Evolutionary conservation across 352 stramenopile species (phyloP).

Genomic region (Blastocystis sp.): DNA sequence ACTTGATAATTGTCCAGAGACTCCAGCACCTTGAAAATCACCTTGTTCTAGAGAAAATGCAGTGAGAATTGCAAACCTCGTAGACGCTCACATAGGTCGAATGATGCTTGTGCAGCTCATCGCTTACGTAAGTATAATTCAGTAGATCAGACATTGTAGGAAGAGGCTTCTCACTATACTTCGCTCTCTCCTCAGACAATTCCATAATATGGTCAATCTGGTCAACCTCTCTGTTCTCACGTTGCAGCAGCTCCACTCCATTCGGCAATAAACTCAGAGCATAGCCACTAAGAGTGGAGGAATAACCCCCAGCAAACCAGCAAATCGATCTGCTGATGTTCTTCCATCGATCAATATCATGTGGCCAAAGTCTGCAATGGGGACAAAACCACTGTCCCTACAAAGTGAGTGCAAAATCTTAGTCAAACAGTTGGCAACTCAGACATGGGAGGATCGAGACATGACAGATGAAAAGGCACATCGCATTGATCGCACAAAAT

Average conservation of each 20-base stretch:
- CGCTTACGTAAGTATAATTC: neutral
- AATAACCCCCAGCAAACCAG: neutral
- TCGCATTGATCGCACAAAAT: slow-evolving; percentile 25
- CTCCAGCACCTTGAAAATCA: neutral
- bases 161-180: neutral
- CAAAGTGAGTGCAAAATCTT: neutral
- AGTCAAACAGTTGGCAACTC: neutral
- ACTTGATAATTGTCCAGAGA: neutral
- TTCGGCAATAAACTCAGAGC: neutral
- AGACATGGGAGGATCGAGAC: neutral
- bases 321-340: neutral
- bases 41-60: neutral
- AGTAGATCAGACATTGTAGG: neutral
- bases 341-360: slow-evolving; percentile 23
- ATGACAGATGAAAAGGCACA: neutral
- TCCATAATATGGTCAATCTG: slow-evolving; percentile 17
- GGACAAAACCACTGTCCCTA: slow-evolving; percentile 37
- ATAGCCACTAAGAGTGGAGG: neutral
- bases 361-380: neutral
- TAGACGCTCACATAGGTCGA: neutral
- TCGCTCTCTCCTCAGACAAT: neutral
- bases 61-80: neutral
- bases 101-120: neutral
- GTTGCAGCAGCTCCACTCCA: neutral
- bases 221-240: neutral